These are phyloP conservation scores for Emydomyces testavorans DNA, from an alignment of 2,329 filamentous ascomycete species.

Conservation along the genomic window DNA sequence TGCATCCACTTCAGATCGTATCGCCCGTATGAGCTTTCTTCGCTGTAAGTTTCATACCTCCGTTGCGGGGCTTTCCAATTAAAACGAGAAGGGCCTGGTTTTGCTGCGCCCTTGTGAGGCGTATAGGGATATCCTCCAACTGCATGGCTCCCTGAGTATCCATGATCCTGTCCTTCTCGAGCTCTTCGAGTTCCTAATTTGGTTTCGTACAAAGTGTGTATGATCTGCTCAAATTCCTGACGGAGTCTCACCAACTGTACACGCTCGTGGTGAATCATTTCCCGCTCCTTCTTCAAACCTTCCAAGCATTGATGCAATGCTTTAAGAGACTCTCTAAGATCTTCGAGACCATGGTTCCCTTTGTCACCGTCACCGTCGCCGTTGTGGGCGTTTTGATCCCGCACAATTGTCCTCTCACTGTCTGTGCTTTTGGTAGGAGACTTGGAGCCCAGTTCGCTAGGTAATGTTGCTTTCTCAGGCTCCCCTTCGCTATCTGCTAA, in stretches of 20 bases:
- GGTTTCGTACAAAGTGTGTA: neutral
- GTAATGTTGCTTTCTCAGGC: neutral
- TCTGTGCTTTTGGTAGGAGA: neutral
- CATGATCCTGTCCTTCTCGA: neutral
- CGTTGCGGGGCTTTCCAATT: neutral
- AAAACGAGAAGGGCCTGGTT: neutral
- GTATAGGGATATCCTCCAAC: neutral
- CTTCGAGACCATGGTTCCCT: neutral
- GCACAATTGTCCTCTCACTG: neutral
- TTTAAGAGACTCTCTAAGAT: constrained; percentile 2
- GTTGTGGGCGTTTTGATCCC: neutral
- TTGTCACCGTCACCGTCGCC: neutral
- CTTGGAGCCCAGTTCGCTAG: neutral
- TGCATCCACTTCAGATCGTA: neutral
- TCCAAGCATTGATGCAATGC: constrained; percentile 7
- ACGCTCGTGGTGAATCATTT: constrained; percentile 11
- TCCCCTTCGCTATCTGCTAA: neutral
- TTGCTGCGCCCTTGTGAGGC: neutral
- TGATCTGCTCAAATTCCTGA: constrained; percentile 1
- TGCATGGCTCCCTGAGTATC: neutral
- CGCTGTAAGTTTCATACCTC: neutral
- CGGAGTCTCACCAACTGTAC: constrained; percentile 10
- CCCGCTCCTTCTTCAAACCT: constrained; percentile 11
- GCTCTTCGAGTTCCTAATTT: neutral
- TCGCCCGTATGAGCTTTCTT: neutral